phyloP scores from a whole-genome alignment of 2,329 filamentous ascomycete genomes.

The Paraconiothyrium brasiliense region DNA sequence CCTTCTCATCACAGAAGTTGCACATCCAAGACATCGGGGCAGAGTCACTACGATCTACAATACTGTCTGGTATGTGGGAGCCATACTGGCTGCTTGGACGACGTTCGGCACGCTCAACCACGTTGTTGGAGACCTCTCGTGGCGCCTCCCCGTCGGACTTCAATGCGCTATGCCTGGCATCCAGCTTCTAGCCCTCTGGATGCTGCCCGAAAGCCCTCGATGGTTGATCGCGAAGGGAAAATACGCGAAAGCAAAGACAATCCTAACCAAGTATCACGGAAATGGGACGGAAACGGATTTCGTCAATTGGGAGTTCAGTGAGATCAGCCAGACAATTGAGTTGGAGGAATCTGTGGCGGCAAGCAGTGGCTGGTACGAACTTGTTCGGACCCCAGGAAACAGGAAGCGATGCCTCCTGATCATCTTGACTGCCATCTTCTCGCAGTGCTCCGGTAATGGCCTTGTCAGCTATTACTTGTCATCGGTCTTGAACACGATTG shows the following conservation, averaged over 20 bases:
- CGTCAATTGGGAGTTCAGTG: conserved; percentile 27
- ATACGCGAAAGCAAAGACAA: conserved; percentile 18
- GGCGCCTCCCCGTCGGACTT: conserved; percentile 70
- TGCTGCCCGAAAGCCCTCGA: conserved; percentile 69
- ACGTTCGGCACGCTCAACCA: conserved; percentile 29
- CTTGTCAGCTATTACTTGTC: conserved; percentile 28
- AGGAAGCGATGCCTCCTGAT: conserved; percentile 27
- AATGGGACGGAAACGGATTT: conserved; percentile 27
- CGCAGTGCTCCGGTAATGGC: conserved; percentile 30
- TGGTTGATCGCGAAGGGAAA: conserved; percentile 27
- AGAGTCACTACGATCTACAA: conserved; percentile 65
- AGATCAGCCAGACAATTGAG: conserved; percentile 29
- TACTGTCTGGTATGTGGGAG: conserved; percentile 44
- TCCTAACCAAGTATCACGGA: conserved; percentile 29
- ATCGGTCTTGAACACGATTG: conserved; percentile 25
- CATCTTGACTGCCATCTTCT: conserved; percentile 26
- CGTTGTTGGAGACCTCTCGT: conserved; percentile 42
- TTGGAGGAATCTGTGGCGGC: conserved; percentile 23
- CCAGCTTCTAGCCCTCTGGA: conserved; percentile 68
- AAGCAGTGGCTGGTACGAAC: conserved; percentile 25
- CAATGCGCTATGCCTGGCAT: conserved; percentile 68
- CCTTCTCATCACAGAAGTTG: conserved; percentile 65
- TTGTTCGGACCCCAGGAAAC: conserved; percentile 29
- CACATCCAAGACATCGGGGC: conserved; percentile 67
- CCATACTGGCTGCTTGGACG: conserved; percentile 32